These are phyloP conservation scores for Phytophthora podocarpi DNA, from an alignment of 352 stramenopile species.

Conservation along the genomic window DNA sequence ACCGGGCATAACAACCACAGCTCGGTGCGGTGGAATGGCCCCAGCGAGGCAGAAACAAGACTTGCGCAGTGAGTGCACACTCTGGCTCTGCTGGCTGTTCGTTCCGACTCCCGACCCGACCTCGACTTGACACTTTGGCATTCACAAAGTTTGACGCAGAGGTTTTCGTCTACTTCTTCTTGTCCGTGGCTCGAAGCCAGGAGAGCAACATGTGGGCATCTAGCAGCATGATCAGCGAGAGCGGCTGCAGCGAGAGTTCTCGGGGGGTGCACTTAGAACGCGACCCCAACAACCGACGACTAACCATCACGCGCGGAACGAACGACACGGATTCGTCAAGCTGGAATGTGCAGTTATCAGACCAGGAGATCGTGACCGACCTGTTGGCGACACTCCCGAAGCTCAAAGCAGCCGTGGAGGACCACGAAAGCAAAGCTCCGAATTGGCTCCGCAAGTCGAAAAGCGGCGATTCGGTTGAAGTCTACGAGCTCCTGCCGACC, in stretches of 20 bases:
- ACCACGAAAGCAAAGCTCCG: constrained; percentile 33
- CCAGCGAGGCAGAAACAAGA: constrained; percentile 3
- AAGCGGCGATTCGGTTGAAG: constrained; percentile 49
- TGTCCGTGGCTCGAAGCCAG: constrained; percentile 1
- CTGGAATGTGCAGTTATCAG: constrained; percentile 33
- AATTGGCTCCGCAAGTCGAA: constrained; percentile 54
- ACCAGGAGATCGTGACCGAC: constrained; percentile 51
- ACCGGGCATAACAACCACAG: background rate
- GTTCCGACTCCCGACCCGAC: no score
- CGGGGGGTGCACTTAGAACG: constrained; percentile 27
- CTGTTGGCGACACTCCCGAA: constrained; percentile 50
- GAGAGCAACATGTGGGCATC: constrained; percentile 33
- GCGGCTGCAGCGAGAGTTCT: constrained; percentile 32
- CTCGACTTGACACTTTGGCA: constrained; percentile 25
- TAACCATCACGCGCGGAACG: constrained; percentile 28
- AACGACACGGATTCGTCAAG: constrained; percentile 9
- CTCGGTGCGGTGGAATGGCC: constrained; percentile 2
- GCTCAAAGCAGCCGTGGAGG: constrained; percentile 45
- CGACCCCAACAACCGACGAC: constrained; percentile 21
- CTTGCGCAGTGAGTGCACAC: background rate
- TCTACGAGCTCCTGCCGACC: constrained; percentile 51
- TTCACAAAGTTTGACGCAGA: constrained; percentile 15
- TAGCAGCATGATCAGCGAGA: constrained; percentile 42
- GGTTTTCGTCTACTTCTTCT: background rate
- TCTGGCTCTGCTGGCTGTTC: constrained; percentile 26